phyloP scores from a whole-genome alignment of 163 green algal genomes.

The Scenedesmus sp. region DNA sequence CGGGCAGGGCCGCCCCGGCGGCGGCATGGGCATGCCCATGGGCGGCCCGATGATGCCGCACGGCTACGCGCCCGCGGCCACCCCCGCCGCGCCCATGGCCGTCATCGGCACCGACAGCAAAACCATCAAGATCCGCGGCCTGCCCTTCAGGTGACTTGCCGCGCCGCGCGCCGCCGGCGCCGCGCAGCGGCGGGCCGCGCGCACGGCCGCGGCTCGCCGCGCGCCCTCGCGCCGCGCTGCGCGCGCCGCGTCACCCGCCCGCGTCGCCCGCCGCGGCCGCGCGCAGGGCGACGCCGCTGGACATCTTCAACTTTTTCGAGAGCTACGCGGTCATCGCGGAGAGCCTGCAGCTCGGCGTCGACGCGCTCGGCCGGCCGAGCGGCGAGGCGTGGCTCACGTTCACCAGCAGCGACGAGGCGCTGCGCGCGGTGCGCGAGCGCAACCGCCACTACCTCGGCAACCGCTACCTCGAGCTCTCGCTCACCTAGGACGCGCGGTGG shows the following conservation, averaged over 20 bases:
- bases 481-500: conserved; percentile 36
- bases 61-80: conserved; percentile 24
- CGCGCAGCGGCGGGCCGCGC: no score
- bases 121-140: conserved; percentile 70
- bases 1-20: neutral
- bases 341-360: conserved; percentile 68
- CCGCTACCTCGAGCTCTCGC: conserved; percentile 74
- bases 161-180: no score
- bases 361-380: conserved; percentile 58
- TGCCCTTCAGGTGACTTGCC: conserved; percentile 58
- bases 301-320: conserved; percentile 76
- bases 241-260: no score
- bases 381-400: conserved; percentile 77
- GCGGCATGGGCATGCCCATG: neutral
- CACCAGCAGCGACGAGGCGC: conserved; percentile 54
- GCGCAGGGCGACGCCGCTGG: conserved; percentile 51
- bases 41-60: conserved; percentile 35
- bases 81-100: conserved; percentile 1
- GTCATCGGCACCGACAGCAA: conserved; percentile 47
- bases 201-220: no score
- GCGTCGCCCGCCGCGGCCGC: conserved; percentile 23
- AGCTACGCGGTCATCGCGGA: conserved; percentile 65
- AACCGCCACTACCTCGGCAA: conserved; percentile 73
- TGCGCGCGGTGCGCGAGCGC: conserved; percentile 58
- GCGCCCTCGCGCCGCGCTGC: no score